Percentiles rank a stretch among this genome's conserved stretches.
Conservation (phyloP, 805 yeast species). For the Spathaspora gorwiae region DNA sequence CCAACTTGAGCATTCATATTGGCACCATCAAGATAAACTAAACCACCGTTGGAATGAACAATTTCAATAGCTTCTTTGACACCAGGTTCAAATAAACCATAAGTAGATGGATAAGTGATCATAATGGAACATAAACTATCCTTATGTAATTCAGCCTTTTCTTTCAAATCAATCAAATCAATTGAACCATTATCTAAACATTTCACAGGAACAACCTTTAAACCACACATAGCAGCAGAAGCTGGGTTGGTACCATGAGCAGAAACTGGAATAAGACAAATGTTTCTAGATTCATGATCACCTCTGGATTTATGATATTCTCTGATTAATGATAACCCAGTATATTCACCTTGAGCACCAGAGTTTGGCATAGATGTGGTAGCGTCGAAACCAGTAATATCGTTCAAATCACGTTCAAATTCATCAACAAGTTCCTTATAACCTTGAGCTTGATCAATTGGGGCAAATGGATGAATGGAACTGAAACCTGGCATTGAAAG, state of each 20-base stretch:
- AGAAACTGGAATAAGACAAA: slow-evolving; percentile 92
- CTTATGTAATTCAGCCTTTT: slow-evolving; percentile 66
- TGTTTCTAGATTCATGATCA: slow-evolving; percentile 61
- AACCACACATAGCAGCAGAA: slow-evolving; percentile 94
- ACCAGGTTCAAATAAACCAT: slow-evolving; percentile 93
- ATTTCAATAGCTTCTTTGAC: slow-evolving; percentile 79
- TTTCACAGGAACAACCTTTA: slow-evolving; percentile 89
- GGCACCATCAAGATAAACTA: slow-evolving; percentile 97
- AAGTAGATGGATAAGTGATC: slow-evolving; percentile 98
- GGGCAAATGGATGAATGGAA: slow-evolving; percentile 89
- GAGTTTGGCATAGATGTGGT: slow-evolving; percentile 94
- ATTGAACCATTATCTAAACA: slow-evolving; percentile 83
- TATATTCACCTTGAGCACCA: slow-evolving; percentile 97
- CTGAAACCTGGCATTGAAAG: slow-evolving; percentile 92
- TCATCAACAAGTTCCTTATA: slow-evolving; percentile 71
- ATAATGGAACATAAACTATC: slow-evolving; percentile 80
- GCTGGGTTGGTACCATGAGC: slow-evolving; percentile 99
- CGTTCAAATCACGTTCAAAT: slow-evolving; percentile 78
- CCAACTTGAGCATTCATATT: slow-evolving; percentile 99
- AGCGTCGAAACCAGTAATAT: slow-evolving; percentile 89
- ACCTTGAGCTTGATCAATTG: slow-evolving; percentile 83
- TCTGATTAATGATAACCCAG: slow-evolving; percentile 85
- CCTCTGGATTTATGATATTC: slow-evolving; percentile 70
- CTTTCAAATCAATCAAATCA: slow-evolving; percentile 69
- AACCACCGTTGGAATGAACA: slow-evolving; percentile 85